Percentiles rank a stretch among this genome's conserved stretches.
Conservation (phyloP, 805 yeast genomes). For the Teunomyces tritomae region DNA sequence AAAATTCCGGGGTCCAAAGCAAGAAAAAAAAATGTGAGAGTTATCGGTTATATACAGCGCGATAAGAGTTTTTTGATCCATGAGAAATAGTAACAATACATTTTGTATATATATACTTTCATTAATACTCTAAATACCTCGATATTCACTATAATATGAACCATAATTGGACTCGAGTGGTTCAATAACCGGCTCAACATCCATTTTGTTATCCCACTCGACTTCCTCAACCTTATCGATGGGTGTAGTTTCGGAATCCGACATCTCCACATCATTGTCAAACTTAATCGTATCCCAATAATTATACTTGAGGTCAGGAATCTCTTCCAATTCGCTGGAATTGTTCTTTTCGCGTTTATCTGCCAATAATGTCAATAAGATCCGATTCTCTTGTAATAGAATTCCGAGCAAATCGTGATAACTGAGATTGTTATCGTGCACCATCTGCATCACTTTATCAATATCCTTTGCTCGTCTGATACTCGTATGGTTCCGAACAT, state of each 20-base stretch:
- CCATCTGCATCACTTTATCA: slow-evolving; percentile 23
- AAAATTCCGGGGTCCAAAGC: not conserved
- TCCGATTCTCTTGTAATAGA: slow-evolving; percentile 24
- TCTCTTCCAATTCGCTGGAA: not conserved
- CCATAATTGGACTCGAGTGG: slow-evolving; percentile 17
- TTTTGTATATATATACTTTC: too few relatives aligned
- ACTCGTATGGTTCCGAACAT: slow-evolving; percentile 13
- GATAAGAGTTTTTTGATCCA: too few relatives aligned
- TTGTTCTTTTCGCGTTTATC: not conserved
- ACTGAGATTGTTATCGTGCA: slow-evolving; percentile 18
- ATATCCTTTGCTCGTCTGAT: slow-evolving; percentile 19
- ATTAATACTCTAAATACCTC: not conserved
- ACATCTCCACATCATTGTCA: slow-evolving; percentile 28
- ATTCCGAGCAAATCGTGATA: slow-evolving; percentile 22
- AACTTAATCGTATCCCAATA: slow-evolving; percentile 36
- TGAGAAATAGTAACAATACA: not conserved
- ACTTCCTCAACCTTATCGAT: not conserved
- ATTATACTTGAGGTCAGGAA: slow-evolving; percentile 20
- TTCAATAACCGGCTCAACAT: not conserved
- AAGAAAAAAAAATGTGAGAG: not conserved
- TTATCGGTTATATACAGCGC: not conserved
- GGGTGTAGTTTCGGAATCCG: slow-evolving; percentile 8
- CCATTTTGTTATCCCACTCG: slow-evolving; percentile 4
- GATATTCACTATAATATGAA: slow-evolving; percentile 13
- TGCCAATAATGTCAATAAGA: slow-evolving; percentile 17